These are phyloP conservation scores for Diaporthe ilicicola DNA, from an alignment of 2,329 filamentous ascomycete genomes.

Conservation along the genomic window DNA sequence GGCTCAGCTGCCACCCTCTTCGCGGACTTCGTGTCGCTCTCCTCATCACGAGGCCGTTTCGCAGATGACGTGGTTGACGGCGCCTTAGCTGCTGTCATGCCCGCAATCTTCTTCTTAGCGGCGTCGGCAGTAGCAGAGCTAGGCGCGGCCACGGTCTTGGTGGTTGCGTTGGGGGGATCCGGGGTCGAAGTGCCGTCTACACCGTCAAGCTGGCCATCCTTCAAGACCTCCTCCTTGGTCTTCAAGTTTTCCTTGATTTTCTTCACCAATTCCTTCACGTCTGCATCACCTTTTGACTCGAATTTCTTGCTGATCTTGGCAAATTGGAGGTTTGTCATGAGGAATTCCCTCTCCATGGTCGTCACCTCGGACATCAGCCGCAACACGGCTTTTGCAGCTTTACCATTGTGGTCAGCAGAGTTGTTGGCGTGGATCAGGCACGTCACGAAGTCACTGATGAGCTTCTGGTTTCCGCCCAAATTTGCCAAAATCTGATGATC, in stretches of 20 bases:
- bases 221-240: conserved; percentile 36
- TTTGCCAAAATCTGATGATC: conserved; percentile 66
- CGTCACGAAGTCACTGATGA: conserved; percentile 63
- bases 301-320: conserved; percentile 70
- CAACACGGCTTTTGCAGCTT: conserved; percentile 63
- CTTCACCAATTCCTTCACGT: conserved; percentile 68
- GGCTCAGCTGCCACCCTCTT: conserved; percentile 50
- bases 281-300: conserved; percentile 70
- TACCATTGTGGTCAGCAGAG: conserved; percentile 59
- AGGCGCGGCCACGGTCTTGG: conserved; percentile 10
- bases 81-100: conserved; percentile 32
- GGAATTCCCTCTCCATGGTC: conserved; percentile 66
- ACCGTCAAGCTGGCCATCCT: conserved; percentile 38
- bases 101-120: conserved; percentile 36
- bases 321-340: conserved; percentile 71
- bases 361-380: conserved; percentile 69
- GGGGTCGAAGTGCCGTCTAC: conserved; percentile 36
- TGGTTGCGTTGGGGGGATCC: conserved; percentile 13
- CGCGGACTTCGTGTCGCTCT: conserved; percentile 45
- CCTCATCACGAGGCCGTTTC: conserved; percentile 52
- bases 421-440: conserved; percentile 64
- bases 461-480: conserved; percentile 64
- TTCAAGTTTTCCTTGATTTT: conserved; percentile 46
- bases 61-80: conserved; percentile 37
- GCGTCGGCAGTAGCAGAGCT: conserved; percentile 28